phyloP scores from a whole-genome alignment of 805 yeast species.

The Candida michaelii region DNA sequence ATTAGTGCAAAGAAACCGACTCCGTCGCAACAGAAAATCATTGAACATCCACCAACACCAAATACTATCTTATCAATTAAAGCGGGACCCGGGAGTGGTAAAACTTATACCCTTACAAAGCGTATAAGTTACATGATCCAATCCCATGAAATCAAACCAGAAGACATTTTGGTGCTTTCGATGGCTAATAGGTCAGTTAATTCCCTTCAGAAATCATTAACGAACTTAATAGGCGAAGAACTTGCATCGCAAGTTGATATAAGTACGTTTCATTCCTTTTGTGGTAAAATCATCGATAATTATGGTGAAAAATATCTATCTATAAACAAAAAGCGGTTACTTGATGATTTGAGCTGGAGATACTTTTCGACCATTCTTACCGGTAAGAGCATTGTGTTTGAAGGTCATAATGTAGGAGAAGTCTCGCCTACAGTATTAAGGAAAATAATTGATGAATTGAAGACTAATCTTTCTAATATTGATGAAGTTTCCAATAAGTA shows the following conservation, averaged over 20 bases:
- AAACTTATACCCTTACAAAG: slow-evolving; percentile 57
- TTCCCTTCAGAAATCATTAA: slow-evolving; percentile 37
- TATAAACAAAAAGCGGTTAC: slow-evolving; percentile 24
- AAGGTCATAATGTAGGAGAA: slow-evolving; percentile 24
- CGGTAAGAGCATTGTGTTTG: slow-evolving; percentile 31
- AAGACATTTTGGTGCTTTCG: slow-evolving; percentile 59
- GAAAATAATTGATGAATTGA: slow-evolving; percentile 19
- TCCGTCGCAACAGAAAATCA: slow-evolving; percentile 45
- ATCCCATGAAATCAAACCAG: slow-evolving; percentile 41
- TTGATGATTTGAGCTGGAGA: slow-evolving; percentile 59
- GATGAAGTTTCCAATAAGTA: slow-evolving; percentile 20
- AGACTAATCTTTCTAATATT: background rate
- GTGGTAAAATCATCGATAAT: slow-evolving; percentile 48
- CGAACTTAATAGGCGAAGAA: slow-evolving; percentile 30
- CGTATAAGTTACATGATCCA: slow-evolving; percentile 50
- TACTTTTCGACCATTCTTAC: slow-evolving; percentile 33
- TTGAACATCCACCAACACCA: slow-evolving; percentile 39
- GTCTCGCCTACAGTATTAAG: slow-evolving; percentile 24
- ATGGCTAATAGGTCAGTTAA: slow-evolving; percentile 70
- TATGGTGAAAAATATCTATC: slow-evolving; percentile 23
- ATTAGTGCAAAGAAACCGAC: too few species aligned
- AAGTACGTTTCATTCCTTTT: slow-evolving; percentile 64
- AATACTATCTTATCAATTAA: slow-evolving; percentile 48
- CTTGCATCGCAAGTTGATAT: slow-evolving; percentile 38
- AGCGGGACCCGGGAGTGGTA: slow-evolving; percentile 79